Conservation (phyloP, 1,284 basidiomycete genomes). For the Ceratorhiza oryzae-sativae region DNA sequence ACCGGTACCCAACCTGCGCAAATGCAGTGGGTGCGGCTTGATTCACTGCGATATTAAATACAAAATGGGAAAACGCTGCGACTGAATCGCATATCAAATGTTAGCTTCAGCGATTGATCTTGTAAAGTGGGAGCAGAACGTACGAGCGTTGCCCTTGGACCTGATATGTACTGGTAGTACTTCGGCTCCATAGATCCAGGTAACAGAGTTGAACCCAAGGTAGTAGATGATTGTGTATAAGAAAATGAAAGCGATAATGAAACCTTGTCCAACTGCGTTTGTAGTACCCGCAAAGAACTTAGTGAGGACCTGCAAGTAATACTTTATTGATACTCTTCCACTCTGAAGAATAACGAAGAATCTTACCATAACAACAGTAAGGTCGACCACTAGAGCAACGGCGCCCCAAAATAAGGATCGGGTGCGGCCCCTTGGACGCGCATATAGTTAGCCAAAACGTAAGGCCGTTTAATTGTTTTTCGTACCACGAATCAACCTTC, state of each 20-base stretch:
- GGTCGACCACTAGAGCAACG: conserved; percentile 4
- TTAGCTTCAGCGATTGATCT: not conserved
- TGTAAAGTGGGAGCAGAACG: not conserved
- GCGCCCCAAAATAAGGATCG: conserved; percentile 32
- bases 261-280: conserved; percentile 23
- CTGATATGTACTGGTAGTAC: conserved; percentile 28
- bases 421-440: conserved; percentile 13
- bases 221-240: conserved; percentile 32
- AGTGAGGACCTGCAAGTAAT: conserved; percentile 1
- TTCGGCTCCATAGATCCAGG: conserved; percentile 31
- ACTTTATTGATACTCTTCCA: not conserved
- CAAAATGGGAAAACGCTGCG: conserved; percentile 34
- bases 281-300: conserved; percentile 23
- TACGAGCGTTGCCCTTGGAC: conserved; percentile 28
- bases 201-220: conserved; percentile 21
- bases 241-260: conserved; percentile 33
- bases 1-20: conserved; percentile 15
- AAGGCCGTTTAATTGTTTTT: not conserved
- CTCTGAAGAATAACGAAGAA: not conserved
- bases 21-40: conserved; percentile 32
- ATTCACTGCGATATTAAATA: conserved; percentile 34
- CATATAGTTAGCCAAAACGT: not conserved
- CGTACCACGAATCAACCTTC: conserved; percentile 32
- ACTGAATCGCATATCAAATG: not conserved
- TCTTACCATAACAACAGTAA: conserved; percentile 23